Evolutionary conservation across 2,329 filamentous ascomycete species (phyloP).

Genomic region (Trichoderma breve): DNA sequence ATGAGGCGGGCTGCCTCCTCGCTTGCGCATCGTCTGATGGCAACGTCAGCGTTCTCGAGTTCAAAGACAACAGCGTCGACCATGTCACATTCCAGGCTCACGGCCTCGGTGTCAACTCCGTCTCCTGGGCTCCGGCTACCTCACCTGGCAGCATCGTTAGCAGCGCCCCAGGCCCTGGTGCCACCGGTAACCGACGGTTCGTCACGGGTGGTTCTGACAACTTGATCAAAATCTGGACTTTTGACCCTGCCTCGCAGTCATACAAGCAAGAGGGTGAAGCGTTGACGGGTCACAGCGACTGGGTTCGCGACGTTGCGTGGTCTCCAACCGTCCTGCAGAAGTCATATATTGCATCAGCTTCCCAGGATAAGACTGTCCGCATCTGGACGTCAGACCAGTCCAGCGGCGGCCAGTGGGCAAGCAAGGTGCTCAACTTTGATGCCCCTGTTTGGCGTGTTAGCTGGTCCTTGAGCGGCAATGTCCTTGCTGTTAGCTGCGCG

Average conservation of each 20-base stretch:
- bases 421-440: slow-evolving; percentile 84
- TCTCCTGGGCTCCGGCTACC: slow-evolving; percentile 89
- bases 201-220: slow-evolving; percentile 96
- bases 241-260: slow-evolving; percentile 59
- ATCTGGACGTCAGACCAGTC: slow-evolving; percentile 82
- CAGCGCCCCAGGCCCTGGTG: slow-evolving; percentile 59
- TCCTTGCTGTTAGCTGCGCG: slow-evolving; percentile 86
- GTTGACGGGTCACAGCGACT: slow-evolving; percentile 83
- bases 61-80: slow-evolving; percentile 92
- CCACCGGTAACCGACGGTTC: slow-evolving; percentile 71
- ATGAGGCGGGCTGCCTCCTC: slow-evolving; percentile 90
- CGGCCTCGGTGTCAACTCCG: slow-evolving; percentile 90
- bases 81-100: slow-evolving; percentile 89
- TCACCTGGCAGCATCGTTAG: slow-evolving; percentile 81
- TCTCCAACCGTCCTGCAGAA: slow-evolving; percentile 92
- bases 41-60: slow-evolving; percentile 89
- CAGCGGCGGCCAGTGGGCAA: slow-evolving; percentile 72
- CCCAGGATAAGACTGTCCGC: slow-evolving; percentile 93
- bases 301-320: slow-evolving; percentile 98
- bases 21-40: slow-evolving; percentile 94
- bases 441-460: slow-evolving; percentile 91
- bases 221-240: slow-evolving; percentile 88
- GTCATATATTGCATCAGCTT: slow-evolving; percentile 93
- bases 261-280: slow-evolving; percentile 63
- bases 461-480: slow-evolving; percentile 97